A percentile compares a stretch with the other conserved stretches of the same genome.
Evolutionary conservation across 208 protist genomes (phyloP).

Genomic region (Leishmania martiniquensis): DNA sequence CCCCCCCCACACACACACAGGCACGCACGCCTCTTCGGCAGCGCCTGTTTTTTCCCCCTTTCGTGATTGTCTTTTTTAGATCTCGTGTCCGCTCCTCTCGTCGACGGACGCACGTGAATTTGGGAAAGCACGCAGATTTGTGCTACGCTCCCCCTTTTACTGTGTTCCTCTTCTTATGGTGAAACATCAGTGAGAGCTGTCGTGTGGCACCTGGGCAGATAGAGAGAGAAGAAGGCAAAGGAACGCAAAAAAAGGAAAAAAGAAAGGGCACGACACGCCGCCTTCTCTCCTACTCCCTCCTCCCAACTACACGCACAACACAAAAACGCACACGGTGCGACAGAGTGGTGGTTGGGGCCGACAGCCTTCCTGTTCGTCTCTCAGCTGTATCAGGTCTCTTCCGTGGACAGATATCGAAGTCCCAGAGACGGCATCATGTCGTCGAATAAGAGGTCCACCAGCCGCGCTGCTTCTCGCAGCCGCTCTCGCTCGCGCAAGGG

Average conservation of each 20-base stretch:
- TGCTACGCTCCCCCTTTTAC: too few species aligned
- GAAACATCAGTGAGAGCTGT: not conserved
- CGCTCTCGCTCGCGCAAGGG: slow-evolving; percentile 30
- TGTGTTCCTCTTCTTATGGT: not conserved
- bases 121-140: not conserved
- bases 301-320: too few species aligned
- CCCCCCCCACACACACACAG: not conserved
- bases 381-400: not conserved
- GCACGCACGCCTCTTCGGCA: too few species aligned
- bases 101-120: not conserved
- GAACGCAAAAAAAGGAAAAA: not conserved
- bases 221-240: not conserved
- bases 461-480: slow-evolving; percentile 21
- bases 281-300: too few species aligned
- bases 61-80: not conserved
- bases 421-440: slow-evolving; percentile 30
- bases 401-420: not conserved
- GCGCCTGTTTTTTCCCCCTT: not conserved
- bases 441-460: slow-evolving; percentile 41
- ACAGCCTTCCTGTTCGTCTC: not conserved
- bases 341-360: not conserved
- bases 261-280: not conserved
- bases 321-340: not conserved
- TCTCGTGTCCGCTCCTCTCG: not conserved
- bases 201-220: not conserved